These are phyloP conservation scores for Wickerhamiella pararugosa DNA, from an alignment of 1,139 yeast species.

Conservation along the genomic window DNA sequence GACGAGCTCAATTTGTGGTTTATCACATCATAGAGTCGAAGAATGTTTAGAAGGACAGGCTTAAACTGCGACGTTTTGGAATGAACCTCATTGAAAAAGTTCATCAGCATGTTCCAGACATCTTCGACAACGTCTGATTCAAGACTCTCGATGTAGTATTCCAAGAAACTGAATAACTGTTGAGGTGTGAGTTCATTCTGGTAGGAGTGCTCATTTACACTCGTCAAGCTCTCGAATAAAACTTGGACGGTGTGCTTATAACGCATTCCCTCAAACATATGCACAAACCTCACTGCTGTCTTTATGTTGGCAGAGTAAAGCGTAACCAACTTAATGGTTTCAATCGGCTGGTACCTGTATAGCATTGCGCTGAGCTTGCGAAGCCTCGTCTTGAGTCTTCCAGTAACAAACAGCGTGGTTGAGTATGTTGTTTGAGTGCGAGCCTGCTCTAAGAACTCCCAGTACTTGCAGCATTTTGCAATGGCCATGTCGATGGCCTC, in stretches of 20 bases:
- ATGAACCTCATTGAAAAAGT: conserved; percentile 44
- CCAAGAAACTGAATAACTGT: conserved; percentile 37
- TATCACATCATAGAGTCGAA: conserved; percentile 37
- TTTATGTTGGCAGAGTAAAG: conserved; percentile 15
- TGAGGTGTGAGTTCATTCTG: conserved; percentile 31
- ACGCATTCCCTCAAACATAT: conserved; percentile 73
- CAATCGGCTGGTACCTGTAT: conserved; percentile 55
- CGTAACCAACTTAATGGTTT: conserved; percentile 38
- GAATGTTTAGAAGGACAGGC: conserved; percentile 35
- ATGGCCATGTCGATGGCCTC: conserved; percentile 11
- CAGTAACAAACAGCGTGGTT: conserved; percentile 38
- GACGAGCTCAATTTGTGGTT: conserved; percentile 42
- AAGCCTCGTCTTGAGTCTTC: conserved; percentile 57
- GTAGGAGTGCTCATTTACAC: conserved; percentile 19
- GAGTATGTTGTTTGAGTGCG: conserved; percentile 6
- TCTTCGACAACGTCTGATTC: conserved; percentile 69
- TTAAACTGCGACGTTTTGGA: conserved; percentile 37
- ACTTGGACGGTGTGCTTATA: conserved; percentile 63
- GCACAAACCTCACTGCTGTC: conserved; percentile 39
- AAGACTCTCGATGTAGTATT: conserved; percentile 44
- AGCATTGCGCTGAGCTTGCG: conserved; percentile 55
- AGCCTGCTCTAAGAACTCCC: conserved; percentile 11
- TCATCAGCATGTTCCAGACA: conserved; percentile 43
- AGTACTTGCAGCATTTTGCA: conserved; percentile 12
- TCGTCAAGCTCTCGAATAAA: conserved; percentile 37